phyloP scores from a whole-genome alignment of 257 asterid genomes.

The Fraxinus cuspidata region DNA sequence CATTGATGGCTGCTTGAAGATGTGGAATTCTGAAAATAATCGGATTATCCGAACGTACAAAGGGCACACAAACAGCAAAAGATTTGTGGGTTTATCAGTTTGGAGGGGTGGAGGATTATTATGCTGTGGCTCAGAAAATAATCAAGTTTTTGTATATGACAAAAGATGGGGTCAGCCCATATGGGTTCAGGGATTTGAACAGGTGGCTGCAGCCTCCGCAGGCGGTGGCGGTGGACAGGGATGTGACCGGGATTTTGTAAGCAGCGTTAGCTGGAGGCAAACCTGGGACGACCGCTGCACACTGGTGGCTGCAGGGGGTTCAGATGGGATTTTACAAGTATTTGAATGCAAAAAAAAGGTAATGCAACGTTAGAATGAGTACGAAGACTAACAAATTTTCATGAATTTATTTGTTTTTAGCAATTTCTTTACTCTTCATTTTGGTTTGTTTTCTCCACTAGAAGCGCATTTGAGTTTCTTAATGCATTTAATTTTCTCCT shows the following conservation, averaged over 20 bases:
- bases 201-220: slow-evolving; percentile 3
- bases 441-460: not conserved
- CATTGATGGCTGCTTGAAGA: slow-evolving; percentile 69
- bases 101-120: slow-evolving; percentile 77
- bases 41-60: slow-evolving; percentile 47
- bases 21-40: slow-evolving; percentile 56
- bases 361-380: not conserved
- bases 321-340: slow-evolving; percentile 79
- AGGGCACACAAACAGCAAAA: slow-evolving; percentile 68
- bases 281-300: slow-evolving; percentile 62
- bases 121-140: slow-evolving; percentile 85
- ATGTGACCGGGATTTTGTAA: slow-evolving; percentile 45
- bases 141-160: slow-evolving; percentile 76
- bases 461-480: not conserved
- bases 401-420: not conserved
- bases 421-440: not conserved
- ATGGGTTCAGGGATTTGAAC: slow-evolving; percentile 60
- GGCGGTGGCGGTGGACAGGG: not conserved
- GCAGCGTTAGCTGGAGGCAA: slow-evolving; percentile 89
- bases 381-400: not conserved
- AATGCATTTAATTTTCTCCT: not conserved
- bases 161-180: slow-evolving; percentile 82
- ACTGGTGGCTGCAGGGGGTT: slow-evolving; percentile 73
- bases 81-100: slow-evolving; percentile 83
- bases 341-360: slow-evolving; percentile 47